These are phyloP conservation scores for Fusarium globosum DNA, from an alignment of 2,329 filamentous ascomycete species.

Conservation along the genomic window DNA sequence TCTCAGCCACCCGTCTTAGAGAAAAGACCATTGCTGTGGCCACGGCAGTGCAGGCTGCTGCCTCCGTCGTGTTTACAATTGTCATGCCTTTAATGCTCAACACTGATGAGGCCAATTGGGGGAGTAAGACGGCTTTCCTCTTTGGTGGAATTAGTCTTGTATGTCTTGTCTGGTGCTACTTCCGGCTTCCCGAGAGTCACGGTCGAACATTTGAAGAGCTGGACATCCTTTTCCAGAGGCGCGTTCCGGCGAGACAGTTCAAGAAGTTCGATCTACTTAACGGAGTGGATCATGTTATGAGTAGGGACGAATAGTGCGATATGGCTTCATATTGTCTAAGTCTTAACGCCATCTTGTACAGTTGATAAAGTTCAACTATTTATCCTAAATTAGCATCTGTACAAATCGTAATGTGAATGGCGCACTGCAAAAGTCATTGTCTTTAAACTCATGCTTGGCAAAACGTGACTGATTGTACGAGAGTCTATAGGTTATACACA, in stretches of 20 bases:
- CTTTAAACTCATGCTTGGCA: neutral
- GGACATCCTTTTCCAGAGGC: conserved; percentile 49
- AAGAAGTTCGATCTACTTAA: conserved; percentile 3
- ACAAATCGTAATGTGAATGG: too few species aligned
- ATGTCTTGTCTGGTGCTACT: conserved; percentile 48
- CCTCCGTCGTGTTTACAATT: conserved; percentile 45
- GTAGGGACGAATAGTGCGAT: neutral
- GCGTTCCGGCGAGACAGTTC: conserved; percentile 51
- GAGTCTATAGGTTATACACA: neutral
- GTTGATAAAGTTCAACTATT: neutral
- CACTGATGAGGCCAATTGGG: conserved; percentile 48
- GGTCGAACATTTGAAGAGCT: conserved; percentile 49
- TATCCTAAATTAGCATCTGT: too few species aligned
- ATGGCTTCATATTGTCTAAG: rapidly evolving
- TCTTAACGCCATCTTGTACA: too few species aligned
- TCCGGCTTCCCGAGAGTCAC: conserved; percentile 49
- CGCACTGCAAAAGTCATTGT: neutral
- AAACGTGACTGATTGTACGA: neutral
- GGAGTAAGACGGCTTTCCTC: conserved; percentile 50
- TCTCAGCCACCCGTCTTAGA: conserved; percentile 54
- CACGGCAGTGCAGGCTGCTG: conserved; percentile 45
- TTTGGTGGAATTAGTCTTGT: conserved; percentile 43
- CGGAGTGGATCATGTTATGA: neutral
- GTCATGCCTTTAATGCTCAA: conserved; percentile 49
- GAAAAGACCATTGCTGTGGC: conserved; percentile 56